Evolutionary conservation across 1,139 yeast species (phyloP), one percentile per base, ranked within the genome.

Genomic region (Blastobotrys apis): DNA sequence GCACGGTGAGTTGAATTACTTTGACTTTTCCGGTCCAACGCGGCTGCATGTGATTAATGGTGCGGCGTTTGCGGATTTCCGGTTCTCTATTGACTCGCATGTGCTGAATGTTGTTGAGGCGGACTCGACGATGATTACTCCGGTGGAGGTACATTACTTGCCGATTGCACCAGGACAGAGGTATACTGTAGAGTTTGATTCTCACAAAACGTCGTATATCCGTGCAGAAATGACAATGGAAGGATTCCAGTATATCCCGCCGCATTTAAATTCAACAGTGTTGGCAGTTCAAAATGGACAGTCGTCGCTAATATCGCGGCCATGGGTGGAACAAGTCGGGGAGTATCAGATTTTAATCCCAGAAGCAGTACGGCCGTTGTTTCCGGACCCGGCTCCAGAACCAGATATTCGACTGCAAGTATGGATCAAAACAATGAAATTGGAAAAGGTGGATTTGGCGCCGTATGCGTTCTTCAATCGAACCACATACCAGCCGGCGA

Each of bases 121-220:
- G 25, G 94, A 84, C 62, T 88, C 92, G 48, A 70, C 81, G n/a
- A 71, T 67, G 43, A 79, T 81, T n/a, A 73, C 78, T 53, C 80
- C 79, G 4, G 66, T 71, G 43, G 66, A 63, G 9, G 79, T 82
- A 25, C 77, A 75, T 42, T 69, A 77, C 57, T 52, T 84, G 33
- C 77, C 79, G 50, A 63, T 84, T 29, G 76, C 87, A 1, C 82
- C 81, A 23, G 94, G 90, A 13, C 94, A 85, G 66, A 73, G 95
- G 57, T 83, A 82, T 61, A 76, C 83, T 3, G 78, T 78, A 1
- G 62, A 79, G 48, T 53, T 81, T 21, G 66, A 64, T n/a, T 54
- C 56, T 1, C 45, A 42, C 65, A 65, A 67, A 43, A 64, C 37
- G 4, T 33, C 35, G 10, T 39, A 22, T 13, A 39, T 45, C 16